These are phyloP conservation scores for Coemansia sp. DNA, from an alignment of 192 early-diverging fungal genomes.

Conservation along the genomic window DNA sequence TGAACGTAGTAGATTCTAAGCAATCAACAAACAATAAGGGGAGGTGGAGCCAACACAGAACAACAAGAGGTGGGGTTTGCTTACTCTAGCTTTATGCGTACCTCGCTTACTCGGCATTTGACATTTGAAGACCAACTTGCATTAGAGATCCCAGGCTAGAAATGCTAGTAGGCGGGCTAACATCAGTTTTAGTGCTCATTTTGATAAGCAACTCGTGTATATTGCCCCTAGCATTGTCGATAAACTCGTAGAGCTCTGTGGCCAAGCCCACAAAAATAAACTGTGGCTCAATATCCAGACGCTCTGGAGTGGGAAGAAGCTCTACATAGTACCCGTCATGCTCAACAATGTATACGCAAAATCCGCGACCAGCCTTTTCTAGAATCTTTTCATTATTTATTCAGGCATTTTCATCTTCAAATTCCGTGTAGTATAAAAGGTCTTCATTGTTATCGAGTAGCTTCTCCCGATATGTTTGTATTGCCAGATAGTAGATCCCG, in stretches of 20 bases:
- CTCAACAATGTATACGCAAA: not conserved
- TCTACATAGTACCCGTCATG: not conserved
- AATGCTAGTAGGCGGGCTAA: not conserved
- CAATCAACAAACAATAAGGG: too few relatives aligned
- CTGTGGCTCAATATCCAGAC: not conserved
- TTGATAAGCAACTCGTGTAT: not conserved
- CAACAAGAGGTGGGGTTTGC: too few relatives aligned
- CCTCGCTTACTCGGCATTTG: not conserved
- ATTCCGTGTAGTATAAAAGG: not conserved
- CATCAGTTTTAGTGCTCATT: not conserved
- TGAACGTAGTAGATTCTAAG: too few relatives aligned
- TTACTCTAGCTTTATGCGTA: not conserved
- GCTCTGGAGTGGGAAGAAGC: not conserved
- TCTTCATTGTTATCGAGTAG: not conserved
- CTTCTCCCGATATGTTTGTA: not conserved
- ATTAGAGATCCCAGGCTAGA: not conserved
- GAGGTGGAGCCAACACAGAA: too few relatives aligned
- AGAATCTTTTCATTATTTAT: not conserved
- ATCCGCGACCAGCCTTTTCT: not conserved
- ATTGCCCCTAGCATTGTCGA: not conserved
- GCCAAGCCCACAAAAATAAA: not conserved
- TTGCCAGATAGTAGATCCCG: not conserved
- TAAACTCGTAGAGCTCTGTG: not conserved
- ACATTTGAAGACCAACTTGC: not conserved
- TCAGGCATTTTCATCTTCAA: not conserved